These are phyloP conservation scores for Fusarium udum DNA, from an alignment of 2,329 filamentous ascomycete species.

Conservation along the genomic window DNA sequence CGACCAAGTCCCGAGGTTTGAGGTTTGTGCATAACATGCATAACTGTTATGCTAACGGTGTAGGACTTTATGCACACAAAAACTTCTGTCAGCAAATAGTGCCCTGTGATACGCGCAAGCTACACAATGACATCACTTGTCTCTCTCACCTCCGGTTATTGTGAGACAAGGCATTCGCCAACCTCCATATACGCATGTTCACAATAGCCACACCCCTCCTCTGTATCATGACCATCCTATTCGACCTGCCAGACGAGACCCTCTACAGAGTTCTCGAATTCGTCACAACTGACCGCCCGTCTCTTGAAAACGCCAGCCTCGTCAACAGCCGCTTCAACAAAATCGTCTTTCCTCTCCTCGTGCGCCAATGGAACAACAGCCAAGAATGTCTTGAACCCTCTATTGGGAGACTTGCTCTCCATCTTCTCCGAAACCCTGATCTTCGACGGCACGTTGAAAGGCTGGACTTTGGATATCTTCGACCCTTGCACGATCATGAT, in stretches of 20 bases:
- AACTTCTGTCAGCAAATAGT: not conserved
- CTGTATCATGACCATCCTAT: not conserved
- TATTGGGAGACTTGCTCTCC: not conserved
- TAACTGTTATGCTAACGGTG: fast-evolving
- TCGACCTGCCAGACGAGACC: not conserved
- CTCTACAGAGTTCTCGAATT: not conserved
- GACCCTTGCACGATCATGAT: not conserved
- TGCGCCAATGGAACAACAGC: not conserved
- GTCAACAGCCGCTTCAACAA: not conserved
- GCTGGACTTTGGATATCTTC: not conserved
- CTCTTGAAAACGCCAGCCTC: not conserved
- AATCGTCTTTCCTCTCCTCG: not conserved
- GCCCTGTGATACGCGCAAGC: fast-evolving
- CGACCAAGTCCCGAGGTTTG: fast-evolving
- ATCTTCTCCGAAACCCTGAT: not conserved
- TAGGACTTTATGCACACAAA: not conserved
- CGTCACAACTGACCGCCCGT: fast-evolving
- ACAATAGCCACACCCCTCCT: not conserved
- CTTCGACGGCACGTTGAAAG: not conserved
- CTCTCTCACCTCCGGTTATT: too few relatives aligned
- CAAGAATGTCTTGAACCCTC: not conserved
- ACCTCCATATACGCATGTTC: too few relatives aligned
- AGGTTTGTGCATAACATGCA: not conserved
- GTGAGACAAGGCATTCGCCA: not conserved
- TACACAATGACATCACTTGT: not conserved